phyloP scores from a whole-genome alignment of 2,329 filamentous ascomycete species.

The Aspergillus sp. region DNA sequence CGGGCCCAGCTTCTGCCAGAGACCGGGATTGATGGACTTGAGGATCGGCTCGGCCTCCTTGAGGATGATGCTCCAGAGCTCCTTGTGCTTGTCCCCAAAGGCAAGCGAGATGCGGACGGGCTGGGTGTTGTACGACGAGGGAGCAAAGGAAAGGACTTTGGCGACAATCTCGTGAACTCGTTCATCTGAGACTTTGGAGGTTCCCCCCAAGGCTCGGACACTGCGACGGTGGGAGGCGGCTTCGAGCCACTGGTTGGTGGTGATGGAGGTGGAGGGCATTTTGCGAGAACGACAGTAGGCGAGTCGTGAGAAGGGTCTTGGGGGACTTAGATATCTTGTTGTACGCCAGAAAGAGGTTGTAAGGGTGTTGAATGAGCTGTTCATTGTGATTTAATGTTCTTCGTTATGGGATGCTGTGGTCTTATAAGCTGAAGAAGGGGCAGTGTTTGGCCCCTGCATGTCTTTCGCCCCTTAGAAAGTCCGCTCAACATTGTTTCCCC shows the following conservation, averaged over 20 bases:
- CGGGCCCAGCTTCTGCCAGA: neutral
- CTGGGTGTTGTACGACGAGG: neutral
- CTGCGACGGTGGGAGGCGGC: neutral
- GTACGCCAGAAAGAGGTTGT: neutral
- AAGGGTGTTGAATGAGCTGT: neutral
- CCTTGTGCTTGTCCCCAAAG: neutral
- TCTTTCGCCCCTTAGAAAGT: neutral
- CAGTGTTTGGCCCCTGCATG: neutral
- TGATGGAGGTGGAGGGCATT: neutral
- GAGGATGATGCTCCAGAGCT: neutral
- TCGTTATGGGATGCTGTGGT: neutral
- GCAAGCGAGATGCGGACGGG: neutral
- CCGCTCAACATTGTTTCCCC: neutral
- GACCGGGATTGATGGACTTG: neutral
- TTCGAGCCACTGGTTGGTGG: neutral
- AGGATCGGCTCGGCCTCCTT: neutral
- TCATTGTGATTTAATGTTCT: neutral
- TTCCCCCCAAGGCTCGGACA: neutral
- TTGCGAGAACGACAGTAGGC: neutral
- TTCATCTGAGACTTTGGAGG: neutral
- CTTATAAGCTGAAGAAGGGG: neutral
- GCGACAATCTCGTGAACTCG: neutral
- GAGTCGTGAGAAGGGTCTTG: neutral
- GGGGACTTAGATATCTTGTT: neutral
- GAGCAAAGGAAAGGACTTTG: neutral